Base-by-base conservation (phyloP, 208 protist species). In the Leishmania braziliensis region DNA sequence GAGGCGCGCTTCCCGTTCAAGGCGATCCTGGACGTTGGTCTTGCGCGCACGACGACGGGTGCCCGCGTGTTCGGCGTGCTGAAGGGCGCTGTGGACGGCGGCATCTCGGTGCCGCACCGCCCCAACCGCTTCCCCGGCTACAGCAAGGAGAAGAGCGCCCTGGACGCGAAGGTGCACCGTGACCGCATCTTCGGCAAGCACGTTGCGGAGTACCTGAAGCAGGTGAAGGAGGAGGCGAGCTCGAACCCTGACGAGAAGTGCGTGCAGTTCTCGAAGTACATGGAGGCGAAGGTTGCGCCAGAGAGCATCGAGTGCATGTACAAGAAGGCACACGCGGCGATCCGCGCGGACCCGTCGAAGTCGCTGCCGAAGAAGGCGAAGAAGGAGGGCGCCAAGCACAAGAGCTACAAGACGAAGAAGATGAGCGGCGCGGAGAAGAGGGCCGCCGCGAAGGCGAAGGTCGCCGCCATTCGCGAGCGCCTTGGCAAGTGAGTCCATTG, bases 171-270 rank as follows among this genome's bases (percentile, higher is more conserved):
- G 84, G 91, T 94, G 63, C 95, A 98, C 82, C 90, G 96, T 75
- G 93, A 98, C 68, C 91, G 98, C 88, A 99, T 99, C 92, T 98
- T 99, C 78, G 99, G 99, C 77, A 93, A 92, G 46, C 99, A 99
- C 95, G 98, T 99, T 53, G 95, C 98, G 60, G 95, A 99, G 33
- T 99, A 99, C 94, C 99, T 99, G 99, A 95, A 97, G 79, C 60
- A 95, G 76, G 96, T 99, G 72, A 84, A 98, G 83, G 97, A 98
- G 84, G 97, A 99, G 83, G 90, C 98, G 48, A 91, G 88, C 87
- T 88, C 88, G 68, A 93, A 91, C 84, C 90, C 95, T 12, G 88
- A 92, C 65, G 98, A 99, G 66, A 85, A 86, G 51, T 99, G 99
- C 92, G 91, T 98, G 84, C 93, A 91, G 77, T 99, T 99, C 96